phyloP scores from a whole-genome alignment of 345 rosid genomes.

The Passiflora organensis region DNA sequence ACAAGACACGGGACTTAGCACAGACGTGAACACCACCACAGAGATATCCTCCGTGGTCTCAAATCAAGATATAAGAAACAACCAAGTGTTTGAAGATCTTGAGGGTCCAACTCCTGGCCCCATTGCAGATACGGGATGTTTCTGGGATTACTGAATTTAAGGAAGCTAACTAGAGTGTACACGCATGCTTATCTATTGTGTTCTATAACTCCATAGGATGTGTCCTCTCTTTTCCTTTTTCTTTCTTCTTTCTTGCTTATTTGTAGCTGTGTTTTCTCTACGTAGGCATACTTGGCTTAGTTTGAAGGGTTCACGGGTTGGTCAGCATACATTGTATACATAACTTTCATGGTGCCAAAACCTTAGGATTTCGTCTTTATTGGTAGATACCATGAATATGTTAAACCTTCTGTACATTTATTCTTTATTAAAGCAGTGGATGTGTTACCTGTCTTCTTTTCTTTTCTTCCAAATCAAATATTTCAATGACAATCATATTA shows the following conservation, averaged over 20 bases:
- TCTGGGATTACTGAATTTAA: slow-evolving; percentile 35
- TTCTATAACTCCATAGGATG: slow-evolving; percentile 15
- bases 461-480: no score
- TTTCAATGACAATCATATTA: no score
- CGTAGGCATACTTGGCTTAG: slow-evolving; percentile 14
- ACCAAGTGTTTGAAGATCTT: slow-evolving; percentile 24
- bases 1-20: slow-evolving; percentile 57
- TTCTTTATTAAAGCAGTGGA: no score
- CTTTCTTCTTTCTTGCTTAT: no score
- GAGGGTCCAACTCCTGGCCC: slow-evolving; percentile 14
- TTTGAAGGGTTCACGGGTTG: slow-evolving; percentile 15
- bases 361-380: slow-evolving; percentile 19
- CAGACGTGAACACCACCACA: slow-evolving; percentile 44
- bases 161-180: not conserved
- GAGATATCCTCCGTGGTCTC: slow-evolving; percentile 49
- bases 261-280: slow-evolving; percentile 4
- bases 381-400: slow-evolving; percentile 14
- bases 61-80: slow-evolving; percentile 32
- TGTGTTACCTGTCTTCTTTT: no score
- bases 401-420: not conserved
- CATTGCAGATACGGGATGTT: slow-evolving; percentile 32
- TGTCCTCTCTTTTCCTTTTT: not conserved
- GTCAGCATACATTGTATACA: slow-evolving; percentile 32
- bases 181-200: slow-evolving; percentile 5
- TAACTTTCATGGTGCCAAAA: slow-evolving; percentile 25